Conservation (phyloP, 2,329 filamentous ascomycete species). For the Colletotrichum sp. region DNA sequence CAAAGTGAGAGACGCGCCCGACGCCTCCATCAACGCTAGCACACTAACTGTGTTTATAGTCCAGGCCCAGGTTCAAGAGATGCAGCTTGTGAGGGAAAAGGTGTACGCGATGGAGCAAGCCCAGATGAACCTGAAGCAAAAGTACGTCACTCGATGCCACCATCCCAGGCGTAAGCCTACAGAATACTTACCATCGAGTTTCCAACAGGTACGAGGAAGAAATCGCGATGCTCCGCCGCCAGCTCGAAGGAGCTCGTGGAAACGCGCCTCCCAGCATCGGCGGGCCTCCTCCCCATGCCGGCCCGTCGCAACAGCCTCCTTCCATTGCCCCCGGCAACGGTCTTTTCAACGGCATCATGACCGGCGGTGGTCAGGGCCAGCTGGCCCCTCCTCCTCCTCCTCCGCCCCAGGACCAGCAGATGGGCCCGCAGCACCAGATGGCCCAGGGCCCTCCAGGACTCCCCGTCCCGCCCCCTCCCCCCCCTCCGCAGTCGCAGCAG, state of each 20-base stretch:
- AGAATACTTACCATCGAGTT: conserved; percentile 17
- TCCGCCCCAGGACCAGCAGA: conserved; percentile 67
- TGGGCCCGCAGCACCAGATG: conserved; percentile 58
- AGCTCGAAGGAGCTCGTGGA: conserved; percentile 79
- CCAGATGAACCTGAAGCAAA: conserved; percentile 86
- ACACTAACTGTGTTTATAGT: conserved; percentile 58
- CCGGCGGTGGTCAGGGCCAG: conserved; percentile 82
- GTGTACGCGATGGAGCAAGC: conserved; percentile 92
- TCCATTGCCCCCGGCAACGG: conserved; percentile 91
- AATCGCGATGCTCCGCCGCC: conserved; percentile 81
- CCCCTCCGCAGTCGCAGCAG: conserved; percentile 66
- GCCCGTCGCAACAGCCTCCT: conserved; percentile 83
- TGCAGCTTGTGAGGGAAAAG: conserved; percentile 92
- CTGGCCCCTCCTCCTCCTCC: conserved; percentile 76
- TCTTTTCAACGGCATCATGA: conserved; percentile 95
- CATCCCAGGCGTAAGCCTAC: neutral
- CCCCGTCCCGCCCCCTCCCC: conserved; percentile 62
- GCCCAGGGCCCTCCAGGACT: conserved; percentile 77
- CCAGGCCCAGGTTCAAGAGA: conserved; percentile 88
- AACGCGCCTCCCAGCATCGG: conserved; percentile 64
- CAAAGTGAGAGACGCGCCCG: conserved; percentile 72
- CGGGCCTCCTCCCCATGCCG: conserved; percentile 75
- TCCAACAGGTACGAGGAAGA: conserved; percentile 86
- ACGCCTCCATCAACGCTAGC: neutral
- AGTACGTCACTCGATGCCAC: conserved; percentile 62